Evolutionary conservation across 2,329 filamentous ascomycete genomes (phyloP).

Genomic region (Fusarium sp.): DNA sequence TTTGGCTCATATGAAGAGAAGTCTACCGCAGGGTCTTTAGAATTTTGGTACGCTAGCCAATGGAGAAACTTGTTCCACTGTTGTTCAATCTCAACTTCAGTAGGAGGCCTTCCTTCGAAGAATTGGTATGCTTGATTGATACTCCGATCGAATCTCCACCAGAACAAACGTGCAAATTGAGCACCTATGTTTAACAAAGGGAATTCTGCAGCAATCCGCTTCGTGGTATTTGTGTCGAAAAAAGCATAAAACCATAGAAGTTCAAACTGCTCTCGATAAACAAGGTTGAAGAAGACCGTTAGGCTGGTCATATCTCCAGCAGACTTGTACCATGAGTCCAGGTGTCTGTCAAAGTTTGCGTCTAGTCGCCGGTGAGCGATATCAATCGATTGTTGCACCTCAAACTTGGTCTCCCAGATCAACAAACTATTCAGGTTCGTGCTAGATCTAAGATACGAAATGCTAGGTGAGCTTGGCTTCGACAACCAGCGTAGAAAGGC

Average conservation of each 20-base stretch:
- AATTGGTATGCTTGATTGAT: neutral
- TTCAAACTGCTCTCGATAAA: neutral
- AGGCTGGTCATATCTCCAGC: too few species aligned
- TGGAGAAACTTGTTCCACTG: neutral
- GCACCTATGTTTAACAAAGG: neutral
- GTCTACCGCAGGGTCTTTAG: accelerated
- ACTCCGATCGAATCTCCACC: neutral
- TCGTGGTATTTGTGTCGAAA: neutral
- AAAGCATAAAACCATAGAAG: neutral
- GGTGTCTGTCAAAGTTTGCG: neutral
- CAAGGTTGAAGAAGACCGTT: neutral
- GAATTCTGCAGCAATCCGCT: accelerated
- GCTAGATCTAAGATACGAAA: neutral
- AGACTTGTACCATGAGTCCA: accelerated
- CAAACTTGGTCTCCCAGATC: neutral
- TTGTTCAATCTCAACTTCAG: neutral
- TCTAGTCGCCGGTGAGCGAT: neutral
- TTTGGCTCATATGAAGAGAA: neutral
- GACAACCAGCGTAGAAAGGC: neutral
- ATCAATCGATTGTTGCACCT: too few species aligned
- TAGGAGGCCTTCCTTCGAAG: too few species aligned
- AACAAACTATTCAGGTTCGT: accelerated
- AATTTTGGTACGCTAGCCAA: neutral
- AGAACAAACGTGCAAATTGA: neutral
- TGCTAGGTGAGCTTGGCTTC: neutral